Percentiles rank a stretch among this genome's conserved stretches.
phyloP scores from a whole-genome alignment of 495 filamentous ascomycete species.

The Penicillium herquei region DNA sequence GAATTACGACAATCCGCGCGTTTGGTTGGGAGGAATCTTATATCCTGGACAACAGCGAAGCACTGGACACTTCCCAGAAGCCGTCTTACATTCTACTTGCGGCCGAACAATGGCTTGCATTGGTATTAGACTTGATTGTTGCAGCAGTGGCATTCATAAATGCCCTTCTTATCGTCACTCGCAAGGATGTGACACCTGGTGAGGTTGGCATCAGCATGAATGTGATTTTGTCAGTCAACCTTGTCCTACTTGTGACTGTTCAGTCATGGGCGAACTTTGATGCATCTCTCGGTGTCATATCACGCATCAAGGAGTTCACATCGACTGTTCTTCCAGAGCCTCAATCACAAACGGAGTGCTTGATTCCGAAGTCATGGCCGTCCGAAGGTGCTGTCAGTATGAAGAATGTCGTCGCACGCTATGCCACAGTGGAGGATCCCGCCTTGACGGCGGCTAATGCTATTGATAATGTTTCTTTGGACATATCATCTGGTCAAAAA shows the following conservation, averaged over 20 bases:
- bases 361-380: constrained; percentile 23
- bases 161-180: constrained; percentile 42
- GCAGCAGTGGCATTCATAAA: constrained; percentile 40
- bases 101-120: constrained; percentile 67
- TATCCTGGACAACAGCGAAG: constrained; percentile 39
- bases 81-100: constrained; percentile 58
- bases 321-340: background rate
- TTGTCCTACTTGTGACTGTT: background rate
- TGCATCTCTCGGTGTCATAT: constrained; percentile 50
- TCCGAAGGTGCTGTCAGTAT: constrained; percentile 23
- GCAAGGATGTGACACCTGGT: constrained; percentile 1
- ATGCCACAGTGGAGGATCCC: constrained; percentile 13
- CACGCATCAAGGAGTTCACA: constrained; percentile 37
- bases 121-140: constrained; percentile 58
- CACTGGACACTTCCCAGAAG: constrained; percentile 55
- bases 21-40: constrained; percentile 52
- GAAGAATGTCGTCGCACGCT: constrained; percentile 16
- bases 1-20: constrained; percentile 65
- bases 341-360: background rate
- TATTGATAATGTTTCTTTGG: constrained; percentile 23
- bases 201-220: constrained; percentile 58
- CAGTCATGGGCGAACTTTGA: constrained; percentile 50
- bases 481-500: constrained; percentile 22
- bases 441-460: constrained; percentile 4
- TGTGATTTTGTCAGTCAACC: constrained; percentile 52